phyloP scores from a whole-genome alignment of 1,284 basidiomycete genomes.

The Gomphus bonarii region DNA sequence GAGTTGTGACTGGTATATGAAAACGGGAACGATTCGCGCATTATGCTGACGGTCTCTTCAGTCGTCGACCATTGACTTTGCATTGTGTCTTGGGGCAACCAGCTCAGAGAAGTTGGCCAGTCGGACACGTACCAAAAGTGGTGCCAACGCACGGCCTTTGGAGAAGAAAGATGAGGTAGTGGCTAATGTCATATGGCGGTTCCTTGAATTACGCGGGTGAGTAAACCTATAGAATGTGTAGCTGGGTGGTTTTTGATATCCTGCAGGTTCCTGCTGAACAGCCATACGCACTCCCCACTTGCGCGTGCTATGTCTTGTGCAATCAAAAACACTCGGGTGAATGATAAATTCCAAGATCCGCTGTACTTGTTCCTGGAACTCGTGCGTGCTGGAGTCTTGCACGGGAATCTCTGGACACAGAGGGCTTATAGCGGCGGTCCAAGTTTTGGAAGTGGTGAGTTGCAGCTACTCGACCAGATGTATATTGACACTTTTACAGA shows the following conservation, averaged over 20 bases:
- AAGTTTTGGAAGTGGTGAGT: constrained; percentile 77
- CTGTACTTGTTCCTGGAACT: constrained; percentile 90
- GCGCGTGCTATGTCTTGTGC: constrained; percentile 87
- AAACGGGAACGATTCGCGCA: constrained; percentile 3
- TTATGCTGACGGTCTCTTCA: constrained; percentile 72
- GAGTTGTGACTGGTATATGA: constrained; percentile 27
- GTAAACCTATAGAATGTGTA: constrained; percentile 16
- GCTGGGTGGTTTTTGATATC: constrained; percentile 6
- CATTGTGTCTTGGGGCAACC: constrained; percentile 44
- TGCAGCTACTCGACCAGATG: constrained; percentile 12
- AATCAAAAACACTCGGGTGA: constrained; percentile 67
- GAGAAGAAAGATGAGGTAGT: constrained; percentile 99
- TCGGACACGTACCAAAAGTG: constrained; percentile 44
- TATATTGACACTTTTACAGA: constrained; percentile 32
- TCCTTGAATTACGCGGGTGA: constrained; percentile 91
- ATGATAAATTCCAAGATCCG: constrained; percentile 98
- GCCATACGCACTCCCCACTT: constrained; percentile 82
- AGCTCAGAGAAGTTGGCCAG: constrained; percentile 65
- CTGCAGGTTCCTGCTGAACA: constrained; percentile 72
- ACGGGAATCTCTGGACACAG: constrained; percentile 87
- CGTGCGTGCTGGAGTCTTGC: constrained; percentile 89
- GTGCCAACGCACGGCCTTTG: constrained; percentile 37
- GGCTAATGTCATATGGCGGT: constrained; percentile 96
- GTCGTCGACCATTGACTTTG: constrained; percentile 30
- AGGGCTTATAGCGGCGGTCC: constrained; percentile 88